These are phyloP conservation scores for Arachnomyces sp. DNA, from an alignment of 2,329 filamentous ascomycete species.

Conservation along the genomic window DNA sequence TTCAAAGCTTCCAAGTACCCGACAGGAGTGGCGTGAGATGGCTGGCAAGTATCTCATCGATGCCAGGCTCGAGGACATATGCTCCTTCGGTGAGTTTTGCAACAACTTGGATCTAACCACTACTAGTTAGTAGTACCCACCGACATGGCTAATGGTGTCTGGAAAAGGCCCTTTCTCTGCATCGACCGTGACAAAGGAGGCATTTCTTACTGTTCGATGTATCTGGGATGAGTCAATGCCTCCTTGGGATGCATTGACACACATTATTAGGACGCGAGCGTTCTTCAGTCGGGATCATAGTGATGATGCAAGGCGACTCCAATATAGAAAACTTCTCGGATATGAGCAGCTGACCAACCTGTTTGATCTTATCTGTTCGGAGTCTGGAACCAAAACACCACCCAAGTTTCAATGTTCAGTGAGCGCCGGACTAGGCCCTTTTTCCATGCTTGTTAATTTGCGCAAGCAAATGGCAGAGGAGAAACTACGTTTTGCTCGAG, in stretches of 20 bases:
- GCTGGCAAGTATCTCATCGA: too few species aligned
- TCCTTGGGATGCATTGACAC: constrained; percentile 3
- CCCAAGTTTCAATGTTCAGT: constrained; percentile 2
- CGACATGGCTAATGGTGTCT: too few species aligned
- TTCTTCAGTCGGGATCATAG: constrained; percentile 10
- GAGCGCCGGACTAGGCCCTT: constrained; percentile 1
- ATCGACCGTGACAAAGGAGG: constrained; percentile 11
- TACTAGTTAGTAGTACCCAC: not conserved
- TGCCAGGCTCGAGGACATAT: constrained; percentile 4
- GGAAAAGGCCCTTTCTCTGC: constrained; percentile 11
- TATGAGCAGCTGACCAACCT: constrained; percentile 8
- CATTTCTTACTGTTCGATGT: constrained; percentile 9
- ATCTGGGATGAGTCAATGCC: constrained; percentile 8
- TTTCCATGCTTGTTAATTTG: constrained; percentile 3
- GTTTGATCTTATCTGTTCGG: constrained; percentile 8
- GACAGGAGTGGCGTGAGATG: too few species aligned
- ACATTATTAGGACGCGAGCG: constrained; percentile 9
- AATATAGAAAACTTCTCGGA: constrained; percentile 7
- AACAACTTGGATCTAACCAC: not conserved
- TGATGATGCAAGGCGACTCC: constrained; percentile 5
- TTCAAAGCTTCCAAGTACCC: too few species aligned
- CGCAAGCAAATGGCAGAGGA: constrained; percentile 4
- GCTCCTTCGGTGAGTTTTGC: not conserved
- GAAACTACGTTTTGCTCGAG: constrained; percentile 1
- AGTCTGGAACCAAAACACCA: constrained; percentile 3